These are phyloP conservation scores for Fusarium tanahbumbuense DNA, from an alignment of 2,329 filamentous ascomycete species.

Conservation along the genomic window DNA sequence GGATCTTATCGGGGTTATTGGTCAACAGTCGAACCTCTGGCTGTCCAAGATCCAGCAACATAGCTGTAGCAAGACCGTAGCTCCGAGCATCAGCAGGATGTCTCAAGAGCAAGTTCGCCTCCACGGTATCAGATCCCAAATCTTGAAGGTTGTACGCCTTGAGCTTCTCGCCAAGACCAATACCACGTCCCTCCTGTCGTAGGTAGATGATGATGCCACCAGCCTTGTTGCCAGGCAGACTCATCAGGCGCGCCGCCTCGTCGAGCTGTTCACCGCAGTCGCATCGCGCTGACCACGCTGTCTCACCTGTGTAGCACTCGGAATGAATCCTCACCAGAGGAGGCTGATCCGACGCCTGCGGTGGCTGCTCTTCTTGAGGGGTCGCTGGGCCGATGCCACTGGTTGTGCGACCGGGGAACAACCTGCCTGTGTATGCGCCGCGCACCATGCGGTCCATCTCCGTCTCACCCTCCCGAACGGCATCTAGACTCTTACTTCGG, in stretches of 20 bases:
- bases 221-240: constrained; percentile 68
- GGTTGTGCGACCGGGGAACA: constrained; percentile 86
- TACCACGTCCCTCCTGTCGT: constrained; percentile 94
- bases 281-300: constrained; percentile 96
- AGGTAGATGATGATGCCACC: constrained; percentile 96
- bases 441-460: constrained; percentile 93
- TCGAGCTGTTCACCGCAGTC: constrained; percentile 98
- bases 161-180: constrained; percentile 92
- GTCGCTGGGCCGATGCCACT: constrained; percentile 67
- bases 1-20: constrained; percentile 97
- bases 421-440: constrained; percentile 88
- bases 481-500: constrained; percentile 77
- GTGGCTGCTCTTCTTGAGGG: constrained; percentile 24
- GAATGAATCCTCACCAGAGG: constrained; percentile 95
- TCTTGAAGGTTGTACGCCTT: constrained; percentile 99
- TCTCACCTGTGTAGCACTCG: constrained; percentile 98
- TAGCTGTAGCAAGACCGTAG: constrained; percentile 96
- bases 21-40: constrained; percentile 84
- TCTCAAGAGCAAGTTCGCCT: constrained; percentile 89
- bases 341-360: constrained; percentile 29
- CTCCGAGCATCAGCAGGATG: constrained; percentile 95
- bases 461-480: constrained; percentile 78
- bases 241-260: constrained; percentile 94
- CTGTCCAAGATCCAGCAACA: constrained; percentile 87
- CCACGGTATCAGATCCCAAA: constrained; percentile 95